Conservation (phyloP, 257 asterid genomes). For the Fraxinus pennsylvanica region DNA sequence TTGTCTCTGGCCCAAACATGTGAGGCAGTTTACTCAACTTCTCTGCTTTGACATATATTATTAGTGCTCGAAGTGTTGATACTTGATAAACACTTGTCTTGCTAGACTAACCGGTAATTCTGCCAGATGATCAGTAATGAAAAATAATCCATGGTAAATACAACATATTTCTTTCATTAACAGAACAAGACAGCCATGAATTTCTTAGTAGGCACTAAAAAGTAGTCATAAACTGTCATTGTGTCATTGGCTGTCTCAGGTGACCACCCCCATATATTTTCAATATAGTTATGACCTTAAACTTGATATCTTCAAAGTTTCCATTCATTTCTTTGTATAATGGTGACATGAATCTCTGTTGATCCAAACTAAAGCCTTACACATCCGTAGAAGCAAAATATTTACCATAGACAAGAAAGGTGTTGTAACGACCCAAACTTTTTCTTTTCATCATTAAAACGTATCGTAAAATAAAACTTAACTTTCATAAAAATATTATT, state of each 20-base stretch:
- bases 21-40: constrained; percentile 41
- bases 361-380: constrained; percentile 9
- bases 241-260: background rate
- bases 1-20: constrained; percentile 98
- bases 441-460: too few relatives aligned
- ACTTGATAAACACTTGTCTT: constrained; percentile 9
- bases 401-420: too few relatives aligned
- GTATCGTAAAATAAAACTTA: too few relatives aligned
- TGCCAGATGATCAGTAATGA: constrained; percentile 14
- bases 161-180: background rate
- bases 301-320: background rate
- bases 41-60: constrained; percentile 7
- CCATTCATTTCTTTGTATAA: background rate
- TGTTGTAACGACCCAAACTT: too few relatives aligned
- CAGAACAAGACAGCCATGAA: constrained; percentile 1
- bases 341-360: background rate
- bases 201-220: constrained; percentile 15
- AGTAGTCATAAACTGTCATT: background rate
- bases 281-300: constrained; percentile 8
- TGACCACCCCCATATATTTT: too few relatives aligned
- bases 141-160: constrained; percentile 14
- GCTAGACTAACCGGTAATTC: constrained; percentile 18
- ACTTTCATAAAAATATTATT: too few relatives aligned
- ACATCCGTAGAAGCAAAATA: too few relatives aligned
- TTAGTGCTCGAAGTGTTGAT: constrained; percentile 21